Evolutionary conservation across 2,329 filamentous ascomycete species (phyloP), one percentile per base, ranked within the genome.

Genomic region (Colletotrichum zoysiae): DNA sequence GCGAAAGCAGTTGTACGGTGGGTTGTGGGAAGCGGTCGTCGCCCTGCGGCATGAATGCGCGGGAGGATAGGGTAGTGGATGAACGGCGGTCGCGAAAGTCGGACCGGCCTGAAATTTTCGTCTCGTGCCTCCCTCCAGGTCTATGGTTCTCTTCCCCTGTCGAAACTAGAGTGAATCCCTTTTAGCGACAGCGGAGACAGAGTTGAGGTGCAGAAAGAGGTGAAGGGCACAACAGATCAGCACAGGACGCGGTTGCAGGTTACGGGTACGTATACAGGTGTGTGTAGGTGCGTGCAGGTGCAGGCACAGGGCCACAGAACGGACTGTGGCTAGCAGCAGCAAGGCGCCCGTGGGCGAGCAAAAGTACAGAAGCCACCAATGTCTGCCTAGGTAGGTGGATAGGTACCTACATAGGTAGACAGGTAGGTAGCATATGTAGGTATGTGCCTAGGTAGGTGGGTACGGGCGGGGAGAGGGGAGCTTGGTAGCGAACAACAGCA

Each of bases 31-130:
- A 73, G 44, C 56, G 44, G n/a, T 74, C 66, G 72, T 73, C 60
- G 63, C 69, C 63, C 64, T 67, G 53, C 72, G 72, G 73, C 74
- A 75, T 75, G 74, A 75, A 75, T 73, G 74, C 65, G 69, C 70
- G 51, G 57, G 35, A 60, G 20, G 50, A 35, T 46, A 56, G 56
- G 33, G 46, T 67, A 30, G 35, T 61, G 67, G 67, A 51, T 61
- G 67, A 55, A 60, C 18, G 60, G 48, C 35, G 59, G 69, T 59
- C 69, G 67, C 62, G 48, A 61, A 40, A 64, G 59, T 71, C 69
- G 69, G 69, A 55, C 69, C 65, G 69, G 59, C 53, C 44, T 42
- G 59, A 66, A 71, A 66, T 46, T 73, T 65, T 71, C 67, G 67
- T 61, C 56, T 73, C 61, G 61, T 51, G 67, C 48, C 67, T 71